Base-by-base conservation (phyloP, 768 basidiomycete species). In the Trametes gibbosa region DNA sequence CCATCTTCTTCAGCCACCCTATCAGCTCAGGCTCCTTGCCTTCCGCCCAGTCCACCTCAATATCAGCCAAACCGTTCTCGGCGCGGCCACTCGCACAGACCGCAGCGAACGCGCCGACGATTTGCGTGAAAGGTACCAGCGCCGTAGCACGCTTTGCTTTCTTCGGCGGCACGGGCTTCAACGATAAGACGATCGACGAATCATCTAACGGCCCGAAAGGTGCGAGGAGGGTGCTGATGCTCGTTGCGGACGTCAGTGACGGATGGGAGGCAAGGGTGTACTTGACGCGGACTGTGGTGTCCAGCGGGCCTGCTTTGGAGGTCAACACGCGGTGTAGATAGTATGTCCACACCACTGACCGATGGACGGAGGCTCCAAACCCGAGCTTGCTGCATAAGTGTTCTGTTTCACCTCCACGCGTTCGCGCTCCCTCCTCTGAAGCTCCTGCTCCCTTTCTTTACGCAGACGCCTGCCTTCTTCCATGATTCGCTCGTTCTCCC, bases 221-320 rank as follows among this genome's bases (percentile, higher is more conserved):
- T 7, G 76, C 65, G 34, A 93, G 74, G 50, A 90, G 76, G 0
- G 71, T 50, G 13, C 77, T 73, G 35, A 90, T 75, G 5, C 81
- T 70, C 14, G 74, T 72, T 1, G 81, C 59, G 0, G 81, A 83
- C 1, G 81, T 82, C n/a, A 90, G 74, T 8, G 73, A 66, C 13
- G 87, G 85, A 62, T 84, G 81, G 0, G 78, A 69, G 47, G 84
- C 78, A 9, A 89, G 72, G 4, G 77, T 69, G 69, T 84, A 93
- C 71, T 87, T 92, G 62, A 93, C 70, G 53, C 84, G 82, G 59
- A 92, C 75, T 14, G 90, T 92, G 0, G 90, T 90, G 63, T 92
- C 91, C 27, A 85, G 78, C 2, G 82, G 71, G 53, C 83, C 87
- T 85, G 23, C 2, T 0, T 14, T 39, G 19, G 10, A 23, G 2